Conservation (phyloP, 177 flowering plant species). For the Vitis hybrid region DNA sequence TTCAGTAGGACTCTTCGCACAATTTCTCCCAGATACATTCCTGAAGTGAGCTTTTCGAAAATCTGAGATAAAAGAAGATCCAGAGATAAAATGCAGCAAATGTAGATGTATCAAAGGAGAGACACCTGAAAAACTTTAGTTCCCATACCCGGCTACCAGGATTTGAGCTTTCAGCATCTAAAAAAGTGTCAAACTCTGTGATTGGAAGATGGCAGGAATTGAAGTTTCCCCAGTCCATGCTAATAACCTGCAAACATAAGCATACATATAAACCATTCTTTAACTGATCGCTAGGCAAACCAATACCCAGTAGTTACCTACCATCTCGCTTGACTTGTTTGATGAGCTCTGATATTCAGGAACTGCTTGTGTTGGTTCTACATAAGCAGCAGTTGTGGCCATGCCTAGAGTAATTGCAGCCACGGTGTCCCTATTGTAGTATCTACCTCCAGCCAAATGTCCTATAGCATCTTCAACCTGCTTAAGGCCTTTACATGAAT, state of each 20-base stretch:
- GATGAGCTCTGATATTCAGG: constrained; percentile 23
- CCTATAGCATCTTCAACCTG: constrained; percentile 62
- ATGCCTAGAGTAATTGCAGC: constrained; percentile 51
- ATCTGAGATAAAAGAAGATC: constrained; percentile 25
- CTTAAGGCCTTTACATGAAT: not conserved
- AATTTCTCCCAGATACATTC: constrained; percentile 70
- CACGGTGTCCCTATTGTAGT: constrained; percentile 36
- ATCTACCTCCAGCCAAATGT: constrained; percentile 57
- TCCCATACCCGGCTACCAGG: constrained; percentile 49
- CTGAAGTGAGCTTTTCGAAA: constrained; percentile 64
- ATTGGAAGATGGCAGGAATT: constrained; percentile 45
- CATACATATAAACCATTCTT: not conserved
- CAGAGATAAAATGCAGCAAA: not conserved
- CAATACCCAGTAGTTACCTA: constrained; percentile 13
- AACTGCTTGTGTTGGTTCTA: constrained; percentile 31
- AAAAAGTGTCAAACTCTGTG: constrained; percentile 45
- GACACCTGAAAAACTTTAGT: not conserved
- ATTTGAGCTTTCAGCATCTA: constrained; percentile 59
- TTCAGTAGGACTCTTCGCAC: constrained; percentile 55
- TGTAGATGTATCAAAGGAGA: not conserved
- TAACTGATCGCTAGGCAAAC: not conserved
- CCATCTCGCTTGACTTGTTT: constrained; percentile 39
- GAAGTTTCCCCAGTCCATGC: constrained; percentile 62
- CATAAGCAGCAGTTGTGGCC: constrained; percentile 58
- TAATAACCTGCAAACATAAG: constrained; percentile 42